Evolutionary conservation across 257 asterid species (phyloP), one percentile per base, ranked within the genome.

Genomic region (Craterostigma plantagineum): DNA sequence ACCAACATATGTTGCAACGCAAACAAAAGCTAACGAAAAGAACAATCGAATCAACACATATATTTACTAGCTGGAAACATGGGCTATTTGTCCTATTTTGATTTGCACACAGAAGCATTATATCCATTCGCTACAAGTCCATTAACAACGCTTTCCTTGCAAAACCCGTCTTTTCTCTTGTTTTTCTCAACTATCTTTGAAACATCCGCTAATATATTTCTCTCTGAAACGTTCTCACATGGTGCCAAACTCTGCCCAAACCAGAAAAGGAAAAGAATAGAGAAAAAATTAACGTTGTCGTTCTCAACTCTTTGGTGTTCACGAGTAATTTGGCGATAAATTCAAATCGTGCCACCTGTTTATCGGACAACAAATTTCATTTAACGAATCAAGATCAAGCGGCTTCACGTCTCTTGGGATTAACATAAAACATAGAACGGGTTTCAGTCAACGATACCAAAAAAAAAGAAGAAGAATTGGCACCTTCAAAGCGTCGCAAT

Each of bases 51-150:
- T 16, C 9, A 40, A 12, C n/a, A n/a, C n/a, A 30, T 17, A 10
- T 1, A 23, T 23, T 42, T 70, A 81, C 92, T 91, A 9, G 94
- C 80, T 23, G 86, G 80, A 18, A 43, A 53, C 46, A 71, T 57
- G 48, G 83, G 44, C 47, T 79, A 44, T 56, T 74, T 76, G 11
- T 75, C 84, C 93, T 95, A 87, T 45, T 72, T 78, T 2, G 92
- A 82, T 51, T 65, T 73, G 80, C 98, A 83, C 70, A 74, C 63
- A 7, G 98, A 68, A 52, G 93, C 93, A 51, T 76, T 60, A 58
- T 82, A 83, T 14, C 95, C 95, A 11, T 68, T 54, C 60, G 74
- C 71, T 5, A 60, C 14, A 9, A 87, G 86, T 9, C 76, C 79
- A 53, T 82, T 86, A n/a, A n/a, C 63, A 18, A 87, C 82, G 13